Evolutionary conservation across 75 land plant species (phyloP).

Genomic region (Picea glauca): DNA sequence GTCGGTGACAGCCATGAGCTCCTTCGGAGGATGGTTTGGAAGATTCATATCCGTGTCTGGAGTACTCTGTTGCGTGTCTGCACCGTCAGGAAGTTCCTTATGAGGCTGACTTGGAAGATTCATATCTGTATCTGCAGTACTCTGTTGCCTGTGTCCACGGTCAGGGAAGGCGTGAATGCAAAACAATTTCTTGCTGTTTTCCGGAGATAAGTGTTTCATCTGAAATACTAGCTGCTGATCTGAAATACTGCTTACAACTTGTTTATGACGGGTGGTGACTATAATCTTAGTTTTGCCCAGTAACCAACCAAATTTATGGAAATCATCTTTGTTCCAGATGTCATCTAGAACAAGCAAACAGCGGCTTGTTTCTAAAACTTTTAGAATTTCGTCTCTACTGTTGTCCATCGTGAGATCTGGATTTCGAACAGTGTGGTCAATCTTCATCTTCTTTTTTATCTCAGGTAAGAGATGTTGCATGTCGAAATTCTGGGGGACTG

Average conservation of each 20-base stretch:
- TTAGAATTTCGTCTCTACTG: conserved; percentile 8
- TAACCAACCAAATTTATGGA: neutral
- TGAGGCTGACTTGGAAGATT: no score
- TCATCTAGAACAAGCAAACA: conserved; percentile 39
- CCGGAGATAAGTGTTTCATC: conserved; percentile 18
- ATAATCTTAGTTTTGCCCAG: conserved; percentile 18
- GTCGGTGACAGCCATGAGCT: no score
- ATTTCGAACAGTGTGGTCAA: no score
- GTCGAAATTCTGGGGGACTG: no score
- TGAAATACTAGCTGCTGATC: no score
- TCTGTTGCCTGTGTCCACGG: neutral
- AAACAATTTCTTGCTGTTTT: conserved; percentile 27
- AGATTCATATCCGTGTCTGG: no score
- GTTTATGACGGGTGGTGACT: conserved; percentile 24
- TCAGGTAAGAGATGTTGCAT: no score
- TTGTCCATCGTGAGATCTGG: neutral
- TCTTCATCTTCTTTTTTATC: no score
- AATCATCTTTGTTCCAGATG: conserved; percentile 20
- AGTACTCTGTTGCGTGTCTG: no score
- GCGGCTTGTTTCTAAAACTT: conserved; percentile 2
- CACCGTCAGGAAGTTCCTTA: no score
- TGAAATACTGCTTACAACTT: conserved; percentile 3
- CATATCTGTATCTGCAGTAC: no score
- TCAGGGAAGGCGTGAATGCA: conserved; percentile 11
- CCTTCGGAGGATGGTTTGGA: no score